phyloP scores from a whole-genome alignment of 371 early-diverging fungal genomes.

The Rozella allomycis region DNA sequence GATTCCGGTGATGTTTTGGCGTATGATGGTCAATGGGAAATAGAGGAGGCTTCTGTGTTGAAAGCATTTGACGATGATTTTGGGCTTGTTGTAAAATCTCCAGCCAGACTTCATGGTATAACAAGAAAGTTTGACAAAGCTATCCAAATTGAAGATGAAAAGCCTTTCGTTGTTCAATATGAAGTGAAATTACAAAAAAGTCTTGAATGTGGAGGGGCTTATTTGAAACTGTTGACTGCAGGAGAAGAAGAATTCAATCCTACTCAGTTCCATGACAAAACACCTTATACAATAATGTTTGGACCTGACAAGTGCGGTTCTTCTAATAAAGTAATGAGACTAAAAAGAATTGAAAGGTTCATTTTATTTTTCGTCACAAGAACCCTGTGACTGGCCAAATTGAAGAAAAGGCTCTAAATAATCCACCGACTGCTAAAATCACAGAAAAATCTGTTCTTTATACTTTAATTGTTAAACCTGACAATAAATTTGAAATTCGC shows the following conservation, averaged over 20 bases:
- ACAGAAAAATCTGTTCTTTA: slow-evolving; percentile 62
- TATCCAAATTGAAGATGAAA: too few species aligned
- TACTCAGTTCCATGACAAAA: slow-evolving; percentile 55
- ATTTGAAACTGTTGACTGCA: slow-evolving; percentile 55
- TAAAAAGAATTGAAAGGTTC: too few species aligned
- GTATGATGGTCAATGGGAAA: too few species aligned
- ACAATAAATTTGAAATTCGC: slow-evolving; percentile 60
- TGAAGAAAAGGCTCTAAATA: slow-evolving; percentile 54
- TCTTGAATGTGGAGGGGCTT: slow-evolving; percentile 91
- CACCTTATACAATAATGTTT: slow-evolving; percentile 56
- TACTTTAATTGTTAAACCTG: slow-evolving; percentile 68
- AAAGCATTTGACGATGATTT: too few species aligned
- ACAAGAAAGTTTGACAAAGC: too few species aligned
- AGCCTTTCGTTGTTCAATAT: slow-evolving; percentile 67
- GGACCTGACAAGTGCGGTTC: slow-evolving; percentile 81
- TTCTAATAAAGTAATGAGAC: slow-evolving; percentile 63
- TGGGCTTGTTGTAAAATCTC: too few species aligned
- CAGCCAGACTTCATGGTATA: too few species aligned
- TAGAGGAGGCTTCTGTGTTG: too few species aligned
- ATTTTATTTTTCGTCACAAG: slow-evolving; percentile 79
- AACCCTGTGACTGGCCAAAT: slow-evolving; percentile 39
- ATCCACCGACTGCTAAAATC: slow-evolving; percentile 30
- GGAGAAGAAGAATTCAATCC: slow-evolving; percentile 40
- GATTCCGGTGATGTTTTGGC: too few species aligned
- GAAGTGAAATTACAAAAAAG: slow-evolving; percentile 83